Evolutionary conservation across 805 yeast species (phyloP), one percentile per base, ranked within the genome.

Genomic region (Saccharomycopsis fermentans): DNA sequence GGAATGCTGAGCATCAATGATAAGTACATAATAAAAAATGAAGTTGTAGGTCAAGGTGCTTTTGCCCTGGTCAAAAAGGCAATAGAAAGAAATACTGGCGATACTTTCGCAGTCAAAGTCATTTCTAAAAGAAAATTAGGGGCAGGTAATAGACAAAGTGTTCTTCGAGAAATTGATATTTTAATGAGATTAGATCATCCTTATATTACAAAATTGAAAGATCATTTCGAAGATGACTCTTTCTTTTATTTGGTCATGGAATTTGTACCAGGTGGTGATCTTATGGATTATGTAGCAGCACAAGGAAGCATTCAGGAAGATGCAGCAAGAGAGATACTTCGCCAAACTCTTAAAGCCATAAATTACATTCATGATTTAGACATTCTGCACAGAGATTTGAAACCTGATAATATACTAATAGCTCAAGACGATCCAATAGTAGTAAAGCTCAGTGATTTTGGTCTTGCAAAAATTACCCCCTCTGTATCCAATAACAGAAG

Each of bases 11-110:
- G 91, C 1, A 82, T 88, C 11, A 77, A 77, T 65, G 81, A 79
- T 59, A 82, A 86, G 66, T 94, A 84, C 70, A 86, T 88, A 14
- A 81, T 92, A 21, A 81, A 85, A 60, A 88, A 86, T 68, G 96
- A 87, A 66, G 84, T 88, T 16, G 87, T 92, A 1, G 99, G 99
- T 0, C 94, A 90, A 65, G 99, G 99, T n/a, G 98, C 98, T 9
- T 92, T 92, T 77, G 98, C 98, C 5, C 87, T 91, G 1, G 99
- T 94, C 32, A 86, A 90, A 64, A 89, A 89, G 68, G 97, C 95
- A 4, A 82, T 91, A 0, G 94, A 90, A 66, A 79, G 97, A 62
- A 71, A 81, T 6, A 83, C 96, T 0, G 98, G 98, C 14, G 82
- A 84, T 63, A 81, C 92, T 4, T 90, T 75, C 70, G 99, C 99